phyloP scores from a whole-genome alignment of 352 stramenopile species.

The Globisporangium echinulatum region DNA sequence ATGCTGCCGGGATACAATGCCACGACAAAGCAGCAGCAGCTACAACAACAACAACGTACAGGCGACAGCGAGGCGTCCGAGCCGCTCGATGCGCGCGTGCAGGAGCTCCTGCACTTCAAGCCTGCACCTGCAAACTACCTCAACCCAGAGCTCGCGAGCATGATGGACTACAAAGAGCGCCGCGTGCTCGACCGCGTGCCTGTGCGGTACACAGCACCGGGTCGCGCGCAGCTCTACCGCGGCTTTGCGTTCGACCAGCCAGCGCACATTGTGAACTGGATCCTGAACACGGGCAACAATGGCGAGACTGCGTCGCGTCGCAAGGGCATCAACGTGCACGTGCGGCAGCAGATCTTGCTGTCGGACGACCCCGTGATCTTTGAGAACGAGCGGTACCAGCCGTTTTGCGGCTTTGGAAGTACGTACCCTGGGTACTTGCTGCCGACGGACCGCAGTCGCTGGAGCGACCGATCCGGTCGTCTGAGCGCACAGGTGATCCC shows the following conservation, averaged over 20 bases:
- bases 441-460: constrained; percentile 72
- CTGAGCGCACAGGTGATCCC: constrained; percentile 67
- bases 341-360: constrained; percentile 58
- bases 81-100: constrained; percentile 6
- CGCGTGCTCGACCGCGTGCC: constrained; percentile 52
- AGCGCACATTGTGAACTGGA: constrained; percentile 72
- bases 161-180: constrained; percentile 78
- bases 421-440: constrained; percentile 78
- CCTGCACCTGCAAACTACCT: constrained; percentile 53
- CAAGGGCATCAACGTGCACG: constrained; percentile 56
- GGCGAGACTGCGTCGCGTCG: constrained; percentile 27
- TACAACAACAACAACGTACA: background rate
- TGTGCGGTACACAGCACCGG: constrained; percentile 29
- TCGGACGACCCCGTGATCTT: constrained; percentile 78
- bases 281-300: constrained; percentile 32
- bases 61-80: background rate
- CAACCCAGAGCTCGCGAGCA: constrained; percentile 50
- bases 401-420: constrained; percentile 77
- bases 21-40: too few species aligned
- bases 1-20: constrained; percentile 13
- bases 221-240: constrained; percentile 53
- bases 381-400: constrained; percentile 84
- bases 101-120: constrained; percentile 44
- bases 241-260: constrained; percentile 82
- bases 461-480: constrained; percentile 78